Evolutionary conservation across 108 stramenopile species (phyloP).

Genomic region (Tribonema minus): DNA sequence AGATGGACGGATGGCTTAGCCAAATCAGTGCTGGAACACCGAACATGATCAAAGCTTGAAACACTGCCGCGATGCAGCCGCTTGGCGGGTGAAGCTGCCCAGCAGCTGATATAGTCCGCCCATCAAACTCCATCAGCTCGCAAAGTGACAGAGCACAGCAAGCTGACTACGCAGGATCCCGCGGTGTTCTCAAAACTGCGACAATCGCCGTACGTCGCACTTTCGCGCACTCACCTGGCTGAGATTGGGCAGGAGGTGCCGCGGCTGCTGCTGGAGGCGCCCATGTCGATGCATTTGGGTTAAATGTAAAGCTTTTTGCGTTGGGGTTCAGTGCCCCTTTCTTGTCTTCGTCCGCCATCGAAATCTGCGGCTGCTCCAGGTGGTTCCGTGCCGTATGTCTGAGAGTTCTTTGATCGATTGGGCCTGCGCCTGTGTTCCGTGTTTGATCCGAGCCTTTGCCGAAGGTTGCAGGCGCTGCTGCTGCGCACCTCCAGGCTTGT

Average conservation of each 20-base stretch:
- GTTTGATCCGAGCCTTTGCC: too few relatives aligned
- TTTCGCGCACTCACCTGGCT: neutral
- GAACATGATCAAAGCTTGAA: too few relatives aligned
- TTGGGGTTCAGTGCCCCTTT: slow-evolving; percentile 10
- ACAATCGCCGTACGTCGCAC: neutral
- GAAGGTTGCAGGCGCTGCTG: too few relatives aligned
- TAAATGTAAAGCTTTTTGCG: slow-evolving; percentile 3
- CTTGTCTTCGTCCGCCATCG: neutral
- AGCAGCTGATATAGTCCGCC: neutral
- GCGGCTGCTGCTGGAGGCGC: neutral
- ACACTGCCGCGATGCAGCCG: neutral
- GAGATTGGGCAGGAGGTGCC: neutral
- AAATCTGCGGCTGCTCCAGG: neutral
- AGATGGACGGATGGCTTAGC: too few relatives aligned
- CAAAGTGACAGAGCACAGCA: too few relatives aligned
- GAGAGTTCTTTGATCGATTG: too few relatives aligned
- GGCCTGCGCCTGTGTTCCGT: too few relatives aligned
- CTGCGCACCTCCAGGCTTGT: too few relatives aligned
- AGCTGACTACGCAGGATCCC: too few relatives aligned
- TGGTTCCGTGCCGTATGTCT: too few relatives aligned
- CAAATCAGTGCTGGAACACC: too few relatives aligned
- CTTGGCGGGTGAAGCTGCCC: neutral
- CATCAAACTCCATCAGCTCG: neutral
- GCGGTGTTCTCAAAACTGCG: too few relatives aligned
- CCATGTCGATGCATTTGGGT: neutral